Conservation (phyloP, 305 asterid genomes). For the Lippia alba region DNA sequence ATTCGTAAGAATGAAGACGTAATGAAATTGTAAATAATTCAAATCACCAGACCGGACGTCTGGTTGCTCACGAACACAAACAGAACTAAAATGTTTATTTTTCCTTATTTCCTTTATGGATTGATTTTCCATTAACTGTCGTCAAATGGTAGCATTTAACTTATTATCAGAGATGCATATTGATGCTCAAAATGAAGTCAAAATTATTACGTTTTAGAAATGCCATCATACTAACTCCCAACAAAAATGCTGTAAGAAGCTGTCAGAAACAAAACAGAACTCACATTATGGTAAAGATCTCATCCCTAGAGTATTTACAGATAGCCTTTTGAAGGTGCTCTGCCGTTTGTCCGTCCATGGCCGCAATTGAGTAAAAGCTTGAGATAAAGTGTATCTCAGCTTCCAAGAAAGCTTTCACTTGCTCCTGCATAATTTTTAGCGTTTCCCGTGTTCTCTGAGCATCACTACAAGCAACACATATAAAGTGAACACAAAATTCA, state of each 20-base stretch:
- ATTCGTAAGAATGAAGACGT: not conserved
- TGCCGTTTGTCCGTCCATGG: conserved; percentile 97
- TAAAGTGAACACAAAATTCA: conserved; percentile 17
- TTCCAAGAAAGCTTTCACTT: conserved; percentile 70
- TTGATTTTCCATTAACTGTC: not conserved
- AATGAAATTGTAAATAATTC: conserved; percentile 10
- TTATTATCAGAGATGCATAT: not conserved
- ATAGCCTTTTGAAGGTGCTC: conserved; percentile 77
- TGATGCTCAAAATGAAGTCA: not conserved
- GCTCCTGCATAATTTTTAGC: conserved; percentile 75
- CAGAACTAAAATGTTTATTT: not conserved
- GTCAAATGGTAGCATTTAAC: conserved; percentile 1
- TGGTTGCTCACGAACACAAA: conserved; percentile 7
- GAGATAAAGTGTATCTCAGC: conserved; percentile 83
- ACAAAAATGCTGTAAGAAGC: conserved; percentile 37
- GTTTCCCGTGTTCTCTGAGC: conserved; percentile 87
- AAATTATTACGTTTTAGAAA: not conserved
- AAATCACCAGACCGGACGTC: not conserved
- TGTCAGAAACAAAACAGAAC: conserved; percentile 46
- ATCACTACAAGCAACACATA: conserved; percentile 57
- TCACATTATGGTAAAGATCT: conserved; percentile 86
- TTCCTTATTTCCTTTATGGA: not conserved
- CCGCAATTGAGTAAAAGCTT: conserved; percentile 92
- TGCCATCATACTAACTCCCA: not conserved
- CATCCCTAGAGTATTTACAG: conserved; percentile 67